Evolutionary conservation across 805 yeast species (phyloP).

Genomic region (Clavispora vitiphila): DNA sequence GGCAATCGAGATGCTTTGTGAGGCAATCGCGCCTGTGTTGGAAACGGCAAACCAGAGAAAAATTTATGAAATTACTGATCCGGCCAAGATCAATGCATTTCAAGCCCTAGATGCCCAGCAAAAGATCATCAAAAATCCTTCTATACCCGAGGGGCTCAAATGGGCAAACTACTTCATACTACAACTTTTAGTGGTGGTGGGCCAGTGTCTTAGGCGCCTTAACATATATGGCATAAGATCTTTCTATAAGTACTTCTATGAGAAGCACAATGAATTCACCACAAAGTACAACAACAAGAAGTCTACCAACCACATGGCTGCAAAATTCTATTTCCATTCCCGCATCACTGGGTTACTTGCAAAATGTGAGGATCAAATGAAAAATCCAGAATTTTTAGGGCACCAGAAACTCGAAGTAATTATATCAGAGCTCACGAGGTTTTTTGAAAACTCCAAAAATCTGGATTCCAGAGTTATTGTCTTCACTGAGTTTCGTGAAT

Average conservation of each 20-base stretch:
- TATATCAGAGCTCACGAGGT: slow-evolving; percentile 51
- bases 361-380: slow-evolving; percentile 40
- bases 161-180: slow-evolving; percentile 66
- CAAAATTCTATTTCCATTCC: slow-evolving; percentile 54
- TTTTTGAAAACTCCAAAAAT: slow-evolving; percentile 40
- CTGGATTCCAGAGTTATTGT: slow-evolving; percentile 72
- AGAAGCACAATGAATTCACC: slow-evolving; percentile 53
- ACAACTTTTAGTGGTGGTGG: slow-evolving; percentile 62
- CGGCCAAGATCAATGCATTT: slow-evolving; percentile 64
- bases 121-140: slow-evolving; percentile 47
- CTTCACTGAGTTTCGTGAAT: slow-evolving; percentile 83
- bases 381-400: slow-evolving; percentile 38
- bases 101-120: slow-evolving; percentile 66
- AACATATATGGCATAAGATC: slow-evolving; percentile 79
- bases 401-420: slow-evolving; percentile 72
- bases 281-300: slow-evolving; percentile 54
- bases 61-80: slow-evolving; percentile 61
- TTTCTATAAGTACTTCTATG: slow-evolving; percentile 62
- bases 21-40: slow-evolving; percentile 64
- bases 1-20: slow-evolving; percentile 50
- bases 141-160: slow-evolving; percentile 61
- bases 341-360: slow-evolving; percentile 41
- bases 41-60: slow-evolving; percentile 58
- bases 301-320: slow-evolving; percentile 58
- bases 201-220: slow-evolving; percentile 63